Evolutionary conservation across 2,329 filamentous ascomycete species (phyloP).

Genomic region (Cryphonectria japonica): DNA sequence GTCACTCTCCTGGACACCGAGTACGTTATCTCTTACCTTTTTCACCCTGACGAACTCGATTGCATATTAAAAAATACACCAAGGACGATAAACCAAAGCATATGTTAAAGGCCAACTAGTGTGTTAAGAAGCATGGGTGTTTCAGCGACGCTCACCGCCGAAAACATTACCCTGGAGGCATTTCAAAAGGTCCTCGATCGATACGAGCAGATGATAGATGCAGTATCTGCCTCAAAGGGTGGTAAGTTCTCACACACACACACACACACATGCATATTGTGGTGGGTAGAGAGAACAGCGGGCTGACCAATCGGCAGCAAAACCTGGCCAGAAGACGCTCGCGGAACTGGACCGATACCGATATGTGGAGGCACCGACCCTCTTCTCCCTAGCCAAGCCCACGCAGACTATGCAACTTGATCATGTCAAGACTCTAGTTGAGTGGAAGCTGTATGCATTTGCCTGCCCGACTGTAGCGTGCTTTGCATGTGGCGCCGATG

Average conservation of each 20-base stretch:
- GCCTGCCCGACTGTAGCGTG: neutral
- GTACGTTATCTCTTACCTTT: neutral
- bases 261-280: neutral
- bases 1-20: neutral
- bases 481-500: neutral
- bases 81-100: neutral
- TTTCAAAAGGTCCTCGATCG: slow-evolving; percentile 34
- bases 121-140: slow-evolving; percentile 25
- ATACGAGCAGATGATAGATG: slow-evolving; percentile 37
- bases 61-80: neutral
- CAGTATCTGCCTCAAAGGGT: slow-evolving; percentile 50
- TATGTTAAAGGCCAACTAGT: too few relatives aligned
- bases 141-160: slow-evolving; percentile 32
- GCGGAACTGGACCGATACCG: slow-evolving; percentile 63
- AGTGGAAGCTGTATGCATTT: slow-evolving; percentile 70
- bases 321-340: slow-evolving; percentile 55
- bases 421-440: slow-evolving; percentile 64
- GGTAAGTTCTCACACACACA: slow-evolving; percentile 39
- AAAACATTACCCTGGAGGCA: slow-evolving; percentile 35
- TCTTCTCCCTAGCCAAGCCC: slow-evolving; percentile 45
- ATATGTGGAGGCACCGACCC: slow-evolving; percentile 55
- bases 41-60: neutral
- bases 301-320: slow-evolving; percentile 41
- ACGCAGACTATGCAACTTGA: slow-evolving; percentile 53
- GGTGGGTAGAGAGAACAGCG: neutral